Conservation (phyloP, 176 grass and related monocot genomes). For the Ensete ventricosum region DNA sequence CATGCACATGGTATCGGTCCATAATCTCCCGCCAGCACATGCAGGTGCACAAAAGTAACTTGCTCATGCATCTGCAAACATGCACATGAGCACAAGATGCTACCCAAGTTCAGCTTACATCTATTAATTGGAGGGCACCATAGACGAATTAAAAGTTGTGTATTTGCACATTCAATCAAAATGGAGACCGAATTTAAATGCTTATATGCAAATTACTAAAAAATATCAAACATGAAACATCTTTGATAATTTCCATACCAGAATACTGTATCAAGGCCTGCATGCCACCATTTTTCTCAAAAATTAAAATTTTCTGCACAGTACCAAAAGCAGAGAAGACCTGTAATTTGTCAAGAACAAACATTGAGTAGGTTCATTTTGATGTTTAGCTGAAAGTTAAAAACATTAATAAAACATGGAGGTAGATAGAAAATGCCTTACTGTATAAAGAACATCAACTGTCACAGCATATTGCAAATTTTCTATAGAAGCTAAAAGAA, state of each 20-base stretch:
- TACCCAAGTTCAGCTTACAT: background rate
- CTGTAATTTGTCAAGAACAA: conserved; percentile 24
- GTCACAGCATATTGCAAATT: conserved; percentile 94
- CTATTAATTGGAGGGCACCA: background rate
- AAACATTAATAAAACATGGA: background rate
- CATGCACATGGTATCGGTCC: no score
- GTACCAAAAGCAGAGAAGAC: conserved; percentile 94
- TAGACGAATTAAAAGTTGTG: background rate
- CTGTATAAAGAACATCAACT: conserved; percentile 88
- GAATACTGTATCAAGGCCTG: conserved; percentile 94
- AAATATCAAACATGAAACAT: conserved; percentile 7
- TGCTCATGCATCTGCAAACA: background rate
- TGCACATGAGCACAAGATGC: background rate
- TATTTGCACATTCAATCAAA: background rate
- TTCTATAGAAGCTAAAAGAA: conserved; percentile 85
- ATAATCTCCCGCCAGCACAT: no score
- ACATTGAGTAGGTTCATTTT: background rate
- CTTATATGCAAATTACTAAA: background rate
- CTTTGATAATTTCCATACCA: conserved; percentile 35
- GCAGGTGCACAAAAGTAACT: no score
- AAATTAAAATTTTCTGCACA: conserved; percentile 96
- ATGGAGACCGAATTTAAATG: background rate
- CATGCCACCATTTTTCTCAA: conserved; percentile 90
- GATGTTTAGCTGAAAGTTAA: background rate
- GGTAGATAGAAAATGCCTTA: conserved; percentile 33